Conservation (phyloP, 768 basidiomycete species). For the Thelephora aurantiotincta region DNA sequence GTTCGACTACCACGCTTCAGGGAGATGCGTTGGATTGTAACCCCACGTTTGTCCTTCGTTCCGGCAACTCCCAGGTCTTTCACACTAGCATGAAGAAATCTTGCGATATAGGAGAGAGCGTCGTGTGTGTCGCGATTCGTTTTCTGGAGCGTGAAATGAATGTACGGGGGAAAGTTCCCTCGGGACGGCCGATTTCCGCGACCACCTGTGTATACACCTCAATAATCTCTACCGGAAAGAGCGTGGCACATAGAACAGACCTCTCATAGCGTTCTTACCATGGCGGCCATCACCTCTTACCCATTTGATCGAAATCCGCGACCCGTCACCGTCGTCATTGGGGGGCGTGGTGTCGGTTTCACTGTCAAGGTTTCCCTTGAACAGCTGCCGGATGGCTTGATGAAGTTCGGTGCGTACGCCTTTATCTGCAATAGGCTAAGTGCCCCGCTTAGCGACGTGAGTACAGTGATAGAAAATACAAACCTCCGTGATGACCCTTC, state of each 20-base stretch:
- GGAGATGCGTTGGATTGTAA: slow-evolving; percentile 87
- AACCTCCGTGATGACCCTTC: slow-evolving; percentile 76
- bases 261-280: slow-evolving; percentile 24
- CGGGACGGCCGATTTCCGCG: slow-evolving; percentile 34
- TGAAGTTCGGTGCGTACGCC: slow-evolving; percentile 72
- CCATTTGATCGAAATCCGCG: slow-evolving; percentile 73
- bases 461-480: slow-evolving; percentile 2
- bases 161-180: slow-evolving; percentile 69
- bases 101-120: slow-evolving; percentile 67
- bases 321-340: slow-evolving; percentile 46
- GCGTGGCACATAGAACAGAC: background rate
- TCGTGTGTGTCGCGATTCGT: slow-evolving; percentile 97
- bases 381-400: slow-evolving; percentile 63
- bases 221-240: too few species aligned
- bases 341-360: slow-evolving; percentile 48
- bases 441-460: slow-evolving; percentile 3
- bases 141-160: slow-evolving; percentile 95
- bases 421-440: slow-evolving; percentile 75
- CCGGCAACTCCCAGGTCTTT: slow-evolving; percentile 87
- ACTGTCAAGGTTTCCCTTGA: slow-evolving; percentile 73
- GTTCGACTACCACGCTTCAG: slow-evolving; percentile 64
- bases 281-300: slow-evolving; percentile 34
- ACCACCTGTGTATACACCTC: slow-evolving; percentile 5
- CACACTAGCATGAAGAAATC: slow-evolving; percentile 57
- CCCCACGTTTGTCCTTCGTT: slow-evolving; percentile 96